Percentiles rank a stretch among this genome's conserved stretches.
phyloP scores from a whole-genome alignment of 164 flowering plant species.

The Macadamia integrifolia region DNA sequence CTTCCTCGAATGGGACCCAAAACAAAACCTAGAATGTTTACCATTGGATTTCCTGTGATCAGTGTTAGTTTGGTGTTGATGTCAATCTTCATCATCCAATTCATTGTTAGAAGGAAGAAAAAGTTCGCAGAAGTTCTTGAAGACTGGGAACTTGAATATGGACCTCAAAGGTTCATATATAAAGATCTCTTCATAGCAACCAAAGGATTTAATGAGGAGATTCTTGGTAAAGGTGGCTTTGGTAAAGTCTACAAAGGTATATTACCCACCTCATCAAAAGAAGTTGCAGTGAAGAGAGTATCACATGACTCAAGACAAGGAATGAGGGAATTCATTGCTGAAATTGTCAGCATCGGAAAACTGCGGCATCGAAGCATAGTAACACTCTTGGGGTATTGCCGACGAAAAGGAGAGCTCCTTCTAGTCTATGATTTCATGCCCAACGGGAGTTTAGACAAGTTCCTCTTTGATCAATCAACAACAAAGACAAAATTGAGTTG shows the following conservation, averaged over 20 bases:
- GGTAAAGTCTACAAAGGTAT: conserved; percentile 10
- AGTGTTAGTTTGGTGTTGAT: background rate
- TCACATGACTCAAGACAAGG: no score
- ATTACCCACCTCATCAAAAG: no score
- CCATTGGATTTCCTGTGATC: no score
- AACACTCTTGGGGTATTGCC: conserved; percentile 38
- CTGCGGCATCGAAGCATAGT: conserved; percentile 45
- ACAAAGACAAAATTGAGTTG: no score
- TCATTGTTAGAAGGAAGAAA: conserved; percentile 9
- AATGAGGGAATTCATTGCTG: conserved; percentile 33
- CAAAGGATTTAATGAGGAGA: conserved; percentile 21
- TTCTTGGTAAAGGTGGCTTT: conserved; percentile 29
- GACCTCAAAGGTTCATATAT: conserved; percentile 20
- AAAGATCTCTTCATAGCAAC: conserved; percentile 25
- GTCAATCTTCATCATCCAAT: no score
- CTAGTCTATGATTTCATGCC: conserved; percentile 31
- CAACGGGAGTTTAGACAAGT: no score
- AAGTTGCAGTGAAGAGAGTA: no score
- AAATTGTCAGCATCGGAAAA: conserved; percentile 34
- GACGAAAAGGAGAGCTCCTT: conserved; percentile 34
- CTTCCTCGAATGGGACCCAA: background rate
- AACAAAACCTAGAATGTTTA: no score
- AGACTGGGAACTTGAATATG: conserved; percentile 34
- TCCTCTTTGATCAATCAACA: no score
- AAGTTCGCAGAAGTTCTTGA: conserved; percentile 8